Evolutionary conservation across 257 asterid genomes (phyloP).

Genomic region (Eustoma russellianum): DNA sequence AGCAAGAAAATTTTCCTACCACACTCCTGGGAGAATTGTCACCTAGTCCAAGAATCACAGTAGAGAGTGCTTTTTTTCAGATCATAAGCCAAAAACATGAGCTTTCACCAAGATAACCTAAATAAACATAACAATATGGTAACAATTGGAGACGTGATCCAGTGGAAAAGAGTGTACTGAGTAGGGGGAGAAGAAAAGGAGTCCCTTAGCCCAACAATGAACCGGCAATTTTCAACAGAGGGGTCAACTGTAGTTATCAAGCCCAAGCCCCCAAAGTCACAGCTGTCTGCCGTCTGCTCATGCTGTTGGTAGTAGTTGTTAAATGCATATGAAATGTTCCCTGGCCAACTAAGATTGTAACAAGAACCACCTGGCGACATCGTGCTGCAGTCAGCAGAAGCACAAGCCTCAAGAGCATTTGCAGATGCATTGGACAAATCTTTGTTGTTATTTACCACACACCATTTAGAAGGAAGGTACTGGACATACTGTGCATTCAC

Average conservation of each 20-base stretch:
- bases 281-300: constrained; percentile 51
- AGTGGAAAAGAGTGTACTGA: constrained; percentile 8
- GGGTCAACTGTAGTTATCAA: constrained; percentile 83
- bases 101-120: constrained; percentile 6
- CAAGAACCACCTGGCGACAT: constrained; percentile 61
- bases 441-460: constrained; percentile 67
- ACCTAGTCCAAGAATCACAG: no score
- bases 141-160: constrained; percentile 21
- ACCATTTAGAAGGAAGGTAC: constrained; percentile 72
- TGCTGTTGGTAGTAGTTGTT: constrained; percentile 75
- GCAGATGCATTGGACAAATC: constrained; percentile 50
- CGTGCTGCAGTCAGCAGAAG: constrained; percentile 57
- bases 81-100: background rate
- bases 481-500: constrained; percentile 57
- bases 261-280: constrained; percentile 68
- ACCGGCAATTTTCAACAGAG: constrained; percentile 53
- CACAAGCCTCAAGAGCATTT: constrained; percentile 52
- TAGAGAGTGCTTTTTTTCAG: no score
- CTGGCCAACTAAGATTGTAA: constrained; percentile 65
- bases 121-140: constrained; percentile 27
- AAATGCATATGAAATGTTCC: constrained; percentile 67
- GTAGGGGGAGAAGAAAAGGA: constrained; percentile 29
- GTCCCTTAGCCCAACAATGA: constrained; percentile 39
- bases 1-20: no score
- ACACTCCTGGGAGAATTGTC: no score